Base-by-base conservation (phyloP, 108 stramenopile species). In the Stephanodiscus minutulus region DNA sequence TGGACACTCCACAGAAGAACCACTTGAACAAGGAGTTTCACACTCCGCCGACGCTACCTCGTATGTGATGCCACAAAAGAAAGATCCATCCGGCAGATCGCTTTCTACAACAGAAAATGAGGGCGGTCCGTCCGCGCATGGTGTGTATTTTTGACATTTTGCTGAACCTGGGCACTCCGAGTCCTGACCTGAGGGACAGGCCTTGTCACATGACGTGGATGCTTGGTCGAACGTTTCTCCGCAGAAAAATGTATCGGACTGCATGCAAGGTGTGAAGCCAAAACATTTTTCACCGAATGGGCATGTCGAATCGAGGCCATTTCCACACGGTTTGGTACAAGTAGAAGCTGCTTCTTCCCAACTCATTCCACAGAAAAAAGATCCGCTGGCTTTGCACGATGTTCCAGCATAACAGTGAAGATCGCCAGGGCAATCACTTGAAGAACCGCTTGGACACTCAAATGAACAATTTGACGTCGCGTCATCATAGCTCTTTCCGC, bases 321-420 rank as follows among this genome's bases (percentile, higher is more conserved):
- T 71, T 22, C 89, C 82, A 78, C 93, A 94, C 8, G 87, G 91
- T 11, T 55, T 44, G 65, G 29, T 74, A 41, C 81, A 81, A 25
- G 80, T 62, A 47, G 73, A 56, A 17, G 80, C 48, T 15, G 80
- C 80, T 43, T 81, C 73, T 28, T 81, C 80, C 80, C 80, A 81
- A 47, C 48, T 71, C 20, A 55, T 70, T 0, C 80, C 80, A 52
- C 80, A 81, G 29, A 49, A 81, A 64, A 81, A 81, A 29, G 57
- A 71, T 20, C 73, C 68, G 29, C 62, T 41, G 61, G 77, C 67
- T 61, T 88, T 83, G 63, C 94, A 92, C 8, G 94, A 76, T 3
- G 91, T 92, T 56, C 87, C 88, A 39, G 90, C 91, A 70, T 86
- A 92, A 70, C 94, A 95, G 39, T 72, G 86, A 74, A 91, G 83